These are phyloP conservation scores for Trichophyton mentagrophytes DNA, from an alignment of 2,329 filamentous ascomycete species.

Conservation along the genomic window DNA sequence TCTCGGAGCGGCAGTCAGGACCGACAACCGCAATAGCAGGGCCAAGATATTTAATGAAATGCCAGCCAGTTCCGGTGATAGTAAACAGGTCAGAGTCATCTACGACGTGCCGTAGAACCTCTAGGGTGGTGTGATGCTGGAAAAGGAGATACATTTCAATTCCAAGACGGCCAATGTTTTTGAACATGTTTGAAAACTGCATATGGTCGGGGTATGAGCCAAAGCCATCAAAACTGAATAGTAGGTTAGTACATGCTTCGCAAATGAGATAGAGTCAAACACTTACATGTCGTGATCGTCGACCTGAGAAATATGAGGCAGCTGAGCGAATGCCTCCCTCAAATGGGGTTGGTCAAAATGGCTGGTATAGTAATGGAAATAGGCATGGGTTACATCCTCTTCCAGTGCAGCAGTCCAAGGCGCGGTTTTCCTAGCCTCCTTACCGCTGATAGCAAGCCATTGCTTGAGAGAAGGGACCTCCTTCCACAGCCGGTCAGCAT, in stretches of 20 bases:
- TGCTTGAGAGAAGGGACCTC: slow-evolving; percentile 88
- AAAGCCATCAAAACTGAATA: slow-evolving; percentile 76
- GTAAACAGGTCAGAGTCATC: slow-evolving; percentile 90
- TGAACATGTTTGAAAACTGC: slow-evolving; percentile 95
- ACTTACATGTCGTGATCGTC: slow-evolving; percentile 97
- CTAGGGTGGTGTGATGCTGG: slow-evolving; percentile 92
- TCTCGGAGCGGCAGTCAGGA: slow-evolving; percentile 80
- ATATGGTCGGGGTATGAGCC: slow-evolving; percentile 97
- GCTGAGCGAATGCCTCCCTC: slow-evolving; percentile 91
- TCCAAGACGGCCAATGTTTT: slow-evolving; percentile 89
- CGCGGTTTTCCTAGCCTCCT: slow-evolving; percentile 81
- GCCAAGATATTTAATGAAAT: slow-evolving; percentile 93
- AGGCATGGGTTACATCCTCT: slow-evolving; percentile 88
- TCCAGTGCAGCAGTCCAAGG: slow-evolving; percentile 90
- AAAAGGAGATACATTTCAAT: slow-evolving; percentile 98
- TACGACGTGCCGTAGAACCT: slow-evolving; percentile 78
- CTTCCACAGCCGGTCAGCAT: slow-evolving; percentile 89
- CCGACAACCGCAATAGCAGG: slow-evolving; percentile 83
- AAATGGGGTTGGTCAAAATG: slow-evolving; percentile 96
- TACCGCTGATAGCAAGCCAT: slow-evolving; percentile 85
- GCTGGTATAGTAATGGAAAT: slow-evolving; percentile 97
- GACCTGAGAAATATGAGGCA: slow-evolving; percentile 82
- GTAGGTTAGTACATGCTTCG: slow-evolving; percentile 7
- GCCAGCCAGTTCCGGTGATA: slow-evolving; percentile 93
- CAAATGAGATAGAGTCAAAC: neutral